These are phyloP conservation scores for Boletellus emodensis DNA, from an alignment of 768 basidiomycete species.

Conservation along the genomic window DNA sequence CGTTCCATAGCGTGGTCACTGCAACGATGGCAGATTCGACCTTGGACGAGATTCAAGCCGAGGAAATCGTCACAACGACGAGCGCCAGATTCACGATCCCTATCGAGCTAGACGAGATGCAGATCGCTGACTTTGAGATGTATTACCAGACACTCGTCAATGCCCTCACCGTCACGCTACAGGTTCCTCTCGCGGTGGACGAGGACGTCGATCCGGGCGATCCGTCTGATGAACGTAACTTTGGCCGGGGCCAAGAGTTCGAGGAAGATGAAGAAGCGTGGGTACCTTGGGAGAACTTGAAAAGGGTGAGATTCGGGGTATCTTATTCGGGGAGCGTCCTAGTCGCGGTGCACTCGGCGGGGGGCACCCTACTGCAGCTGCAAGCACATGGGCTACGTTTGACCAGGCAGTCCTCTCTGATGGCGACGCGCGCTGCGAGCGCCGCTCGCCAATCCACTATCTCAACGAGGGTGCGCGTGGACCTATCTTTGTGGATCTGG, in stretches of 20 bases:
- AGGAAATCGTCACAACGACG: constrained; percentile 4
- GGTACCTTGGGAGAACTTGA: constrained; percentile 21
- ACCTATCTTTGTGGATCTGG: constrained; percentile 15
- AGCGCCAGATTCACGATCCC: constrained; percentile 7
- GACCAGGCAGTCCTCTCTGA: constrained; percentile 6
- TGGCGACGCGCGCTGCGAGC: not conserved
- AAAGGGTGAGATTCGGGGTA: not conserved
- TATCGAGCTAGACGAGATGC: not conserved
- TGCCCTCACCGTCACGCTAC: not conserved
- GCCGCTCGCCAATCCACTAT: constrained; percentile 12
- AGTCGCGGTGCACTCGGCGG: constrained; percentile 1
- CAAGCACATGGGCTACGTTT: not conserved
- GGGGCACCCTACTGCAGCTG: too few species aligned
- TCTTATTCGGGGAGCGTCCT: not conserved
- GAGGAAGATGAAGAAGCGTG: constrained; percentile 17
- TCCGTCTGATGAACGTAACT: not conserved
- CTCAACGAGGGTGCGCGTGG: constrained; percentile 15
- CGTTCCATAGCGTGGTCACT: not conserved
- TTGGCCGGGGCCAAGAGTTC: not conserved
- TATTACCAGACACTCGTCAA: constrained; percentile 13
- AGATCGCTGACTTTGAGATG: constrained; percentile 9
- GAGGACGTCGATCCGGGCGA: constrained; percentile 6
- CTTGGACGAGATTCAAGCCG: constrained; percentile 1
- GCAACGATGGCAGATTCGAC: constrained; percentile 9
- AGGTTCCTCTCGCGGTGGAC: not conserved